phyloP scores from a whole-genome alignment of 192 early-diverging fungal genomes.

The Cetraspora pellucida region DNA sequence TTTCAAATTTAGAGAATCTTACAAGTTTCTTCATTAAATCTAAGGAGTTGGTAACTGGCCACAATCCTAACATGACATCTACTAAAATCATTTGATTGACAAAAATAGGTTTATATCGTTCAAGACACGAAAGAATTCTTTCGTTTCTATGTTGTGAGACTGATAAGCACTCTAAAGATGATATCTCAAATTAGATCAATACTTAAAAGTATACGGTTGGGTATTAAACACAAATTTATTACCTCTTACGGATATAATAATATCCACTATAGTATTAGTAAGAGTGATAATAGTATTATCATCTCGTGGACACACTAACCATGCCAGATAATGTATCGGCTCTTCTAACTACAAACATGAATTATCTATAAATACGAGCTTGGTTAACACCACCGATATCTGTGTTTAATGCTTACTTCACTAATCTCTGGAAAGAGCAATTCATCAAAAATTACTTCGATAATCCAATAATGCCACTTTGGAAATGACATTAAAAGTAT shows the following conservation, averaged over 20 bases:
- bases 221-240: too few species aligned
- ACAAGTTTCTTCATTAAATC: conserved; percentile 16
- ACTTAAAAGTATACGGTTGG: not conserved
- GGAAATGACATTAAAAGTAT: conserved; percentile 23
- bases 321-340: conserved; percentile 12
- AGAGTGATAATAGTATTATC: conserved; percentile 2
- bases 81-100: conserved; percentile 6
- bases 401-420: conserved; percentile 7
- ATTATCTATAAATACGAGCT: not conserved
- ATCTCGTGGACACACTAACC: conserved; percentile 22
- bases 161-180: not conserved
- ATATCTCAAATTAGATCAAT: not conserved
- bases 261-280: conserved; percentile 17
- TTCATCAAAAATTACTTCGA: conserved; percentile 18
- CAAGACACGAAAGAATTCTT: conserved; percentile 2
- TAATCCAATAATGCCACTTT: conserved; percentile 35
- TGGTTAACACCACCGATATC: not conserved
- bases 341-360: conserved; percentile 19
- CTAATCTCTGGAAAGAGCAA: conserved; percentile 6
- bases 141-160: not conserved
- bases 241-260: conserved; percentile 26
- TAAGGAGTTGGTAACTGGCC: conserved; percentile 5
- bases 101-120: conserved; percentile 4
- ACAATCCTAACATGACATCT: conserved; percentile 18
- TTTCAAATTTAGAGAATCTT: not conserved